Evolutionary conservation across 1,284 basidiomycete species (phyloP), one percentile per base, ranked within the genome.

Genomic region (Trichosporon sp.): DNA sequence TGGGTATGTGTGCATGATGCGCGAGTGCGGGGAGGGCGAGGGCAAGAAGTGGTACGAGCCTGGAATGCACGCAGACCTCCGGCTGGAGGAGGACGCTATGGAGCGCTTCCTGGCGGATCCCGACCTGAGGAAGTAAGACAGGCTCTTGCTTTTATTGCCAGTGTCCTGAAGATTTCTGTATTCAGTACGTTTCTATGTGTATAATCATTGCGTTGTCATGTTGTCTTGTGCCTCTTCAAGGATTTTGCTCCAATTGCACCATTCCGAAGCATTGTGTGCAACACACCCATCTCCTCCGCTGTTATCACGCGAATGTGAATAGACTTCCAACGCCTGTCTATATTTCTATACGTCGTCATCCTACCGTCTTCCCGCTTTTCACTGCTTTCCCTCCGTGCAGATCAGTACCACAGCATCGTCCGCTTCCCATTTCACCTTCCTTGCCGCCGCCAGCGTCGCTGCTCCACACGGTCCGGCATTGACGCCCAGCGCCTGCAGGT

Each of bases 391-490:
- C 71, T 74, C 73, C 0, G 73, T 74, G 37, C 69, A 70, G 19
- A 74, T 74, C 2, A 74, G 63, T 32, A 74, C 73, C 14, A 74
- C 70, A 8, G 69, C 69, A n/a, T 74, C 73, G 19, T 63, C 69
- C 26, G 37, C 16, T 4, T 8, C 31, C 11, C 70, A 66, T n/a
- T 19, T 16, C 10, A 40, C 69, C 56, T 74, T 74, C 4, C 69
- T 48, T 2, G 67, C 71, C 2, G 73, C 73, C 4, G 73, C 73
- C 7, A 74, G 46, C 21, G 71, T 51, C 6, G 73, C 73, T 0
- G 73, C 73, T 0, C 73, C 73, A 21, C 73, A 74, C n/a, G 73
- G 73, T 5, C 73, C 73, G 3, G 68, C 69, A 1, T 65, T 21
- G 1, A 72, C 68, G 3, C 71, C 66, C 2, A 63, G 37, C 2